These are phyloP conservation scores for Salvia rosmarinus DNA, from an alignment of 257 asterid genomes.

Conservation along the genomic window DNA sequence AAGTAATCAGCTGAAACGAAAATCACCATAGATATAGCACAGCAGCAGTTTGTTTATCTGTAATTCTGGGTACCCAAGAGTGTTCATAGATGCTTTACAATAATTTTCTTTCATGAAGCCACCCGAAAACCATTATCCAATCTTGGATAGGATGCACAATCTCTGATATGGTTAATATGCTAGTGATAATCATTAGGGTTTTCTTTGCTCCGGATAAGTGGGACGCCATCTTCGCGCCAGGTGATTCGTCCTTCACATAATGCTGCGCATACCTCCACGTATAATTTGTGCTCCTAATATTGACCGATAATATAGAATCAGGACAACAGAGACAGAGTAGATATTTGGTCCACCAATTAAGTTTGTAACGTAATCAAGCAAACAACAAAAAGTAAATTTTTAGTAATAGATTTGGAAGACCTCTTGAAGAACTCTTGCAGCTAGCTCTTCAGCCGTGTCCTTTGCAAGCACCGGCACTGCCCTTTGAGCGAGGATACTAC, in stretches of 20 bases:
- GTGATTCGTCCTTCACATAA: slow-evolving; percentile 68
- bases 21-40: no score
- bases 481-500: slow-evolving; percentile 81
- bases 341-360: no score
- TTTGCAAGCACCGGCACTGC: slow-evolving; percentile 76
- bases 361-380: no score
- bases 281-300: slow-evolving; percentile 71
- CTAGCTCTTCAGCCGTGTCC: slow-evolving; percentile 80
- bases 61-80: no score
- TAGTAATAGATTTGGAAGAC: slow-evolving; percentile 33
- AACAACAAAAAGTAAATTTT: background rate
- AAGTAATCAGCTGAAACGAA: no score
- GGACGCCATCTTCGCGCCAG: slow-evolving; percentile 86
- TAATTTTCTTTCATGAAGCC: no score
- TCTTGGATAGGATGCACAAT: background rate
- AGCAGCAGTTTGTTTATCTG: no score
- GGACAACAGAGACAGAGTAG: background rate
- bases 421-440: slow-evolving; percentile 80
- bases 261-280: slow-evolving; percentile 62
- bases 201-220: slow-evolving; percentile 65
- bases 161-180: background rate
- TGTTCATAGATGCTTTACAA: no score
- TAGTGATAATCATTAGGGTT: slow-evolving; percentile 47
- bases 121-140: no score
- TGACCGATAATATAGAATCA: background rate